phyloP scores from a whole-genome alignment of 1,284 basidiomycete species.

The Ganoderma meredithae region DNA sequence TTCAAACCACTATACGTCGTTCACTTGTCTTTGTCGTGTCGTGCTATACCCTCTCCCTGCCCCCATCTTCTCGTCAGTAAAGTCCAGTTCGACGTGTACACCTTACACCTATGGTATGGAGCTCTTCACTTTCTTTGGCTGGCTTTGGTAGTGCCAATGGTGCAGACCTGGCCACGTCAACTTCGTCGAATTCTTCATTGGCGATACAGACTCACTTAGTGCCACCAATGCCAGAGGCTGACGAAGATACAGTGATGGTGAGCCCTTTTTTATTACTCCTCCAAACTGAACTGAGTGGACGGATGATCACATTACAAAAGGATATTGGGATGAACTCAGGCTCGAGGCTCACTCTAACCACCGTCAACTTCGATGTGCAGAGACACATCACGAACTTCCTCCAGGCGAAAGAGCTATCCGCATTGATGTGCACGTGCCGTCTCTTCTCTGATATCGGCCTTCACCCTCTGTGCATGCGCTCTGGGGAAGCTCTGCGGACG shows the following conservation, averaged over 20 bases:
- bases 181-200: too few relatives aligned
- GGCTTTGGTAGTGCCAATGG: background rate
- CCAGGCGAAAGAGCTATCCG: conserved; percentile 5
- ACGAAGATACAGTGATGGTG: background rate
- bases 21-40: too few relatives aligned
- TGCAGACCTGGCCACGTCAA: background rate
- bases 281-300: background rate
- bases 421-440: conserved; percentile 10
- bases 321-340: background rate
- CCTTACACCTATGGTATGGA: too few relatives aligned
- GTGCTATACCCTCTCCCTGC: background rate
- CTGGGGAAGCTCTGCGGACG: conserved; percentile 5
- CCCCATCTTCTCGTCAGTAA: background rate
- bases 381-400: conserved; percentile 14
- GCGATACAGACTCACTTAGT: background rate
- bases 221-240: background rate
- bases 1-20: background rate
- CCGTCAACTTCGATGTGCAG: conserved; percentile 18
- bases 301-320: background rate
- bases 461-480: conserved; percentile 5
- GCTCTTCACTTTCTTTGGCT: background rate
- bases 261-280: background rate
- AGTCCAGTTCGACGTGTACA: too few relatives aligned
- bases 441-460: conserved; percentile 9
- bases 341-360: conserved; percentile 1